Evolutionary conservation across 2,329 filamentous ascomycete species (phyloP), one percentile per base, ranked within the genome.

Genomic region (Ophiostoma montium): DNA sequence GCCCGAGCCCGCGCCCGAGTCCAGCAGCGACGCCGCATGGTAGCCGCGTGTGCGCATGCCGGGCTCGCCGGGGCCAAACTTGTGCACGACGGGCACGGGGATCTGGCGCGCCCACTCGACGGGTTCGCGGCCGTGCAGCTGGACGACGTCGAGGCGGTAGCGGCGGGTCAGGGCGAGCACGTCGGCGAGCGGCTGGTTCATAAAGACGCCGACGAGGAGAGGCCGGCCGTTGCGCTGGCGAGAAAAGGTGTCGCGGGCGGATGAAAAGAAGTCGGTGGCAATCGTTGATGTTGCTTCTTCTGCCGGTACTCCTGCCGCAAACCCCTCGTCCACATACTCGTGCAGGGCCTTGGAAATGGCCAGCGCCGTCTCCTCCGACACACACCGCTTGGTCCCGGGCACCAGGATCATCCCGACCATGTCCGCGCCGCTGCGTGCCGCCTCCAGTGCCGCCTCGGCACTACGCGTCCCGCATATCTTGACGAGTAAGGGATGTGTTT

Each of bases 381-480:
- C 86, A 57, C 78, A 85, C 48, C 94, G 82, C 61, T 83, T 88
- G 16, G 85, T 77, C 6, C 85, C 82, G 32, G 85, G 78, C 7
- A 92, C 92, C 12, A 95, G 70, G 50, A 95, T 95, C 58, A 98
- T 94, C 53, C 92, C 92, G 47, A 98, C 79, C 56, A 95, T 71
- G 64, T 98, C 89, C 31, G 92, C 92, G 23, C 89, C 89, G 35
- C 87, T 82, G 60, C 89, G 80, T 43, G 94, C 78, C 15, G 92
- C 92, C 53, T 80, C 76, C 49, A 77, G 71, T 6, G 92, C 92
- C 15, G 82, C 87, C 60, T 94, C 86, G 10, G 81, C 74, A 52
- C 79, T 87, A 51, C 90, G 77, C 9, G 89, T 96, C 6, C 92
- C 92, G 62, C 92, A 98, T 21, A 98, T 94, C 68, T 98, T 98